A percentile compares a stretch with the other conserved stretches of the same genome.
Conservation (phyloP, 2,329 filamentous ascomycete species). For the Helotiales sp. region DNA sequence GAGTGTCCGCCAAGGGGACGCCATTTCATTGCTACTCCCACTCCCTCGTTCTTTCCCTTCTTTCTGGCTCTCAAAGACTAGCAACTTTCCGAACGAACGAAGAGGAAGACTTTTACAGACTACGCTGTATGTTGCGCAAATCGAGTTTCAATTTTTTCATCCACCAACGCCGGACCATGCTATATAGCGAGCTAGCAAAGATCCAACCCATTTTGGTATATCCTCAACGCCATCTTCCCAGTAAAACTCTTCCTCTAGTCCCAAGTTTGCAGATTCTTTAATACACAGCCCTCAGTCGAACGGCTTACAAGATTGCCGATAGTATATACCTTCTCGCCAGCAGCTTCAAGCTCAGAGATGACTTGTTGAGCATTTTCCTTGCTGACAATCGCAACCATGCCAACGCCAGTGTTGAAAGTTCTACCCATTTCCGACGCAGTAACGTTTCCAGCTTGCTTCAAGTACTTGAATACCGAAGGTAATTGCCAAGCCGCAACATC, state of each 20-base stretch:
- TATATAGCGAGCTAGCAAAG: background rate
- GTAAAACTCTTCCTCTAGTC: conserved; percentile 21
- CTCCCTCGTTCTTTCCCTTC: too few species aligned
- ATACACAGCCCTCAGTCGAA: conserved; percentile 56
- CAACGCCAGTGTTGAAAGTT: conserved; percentile 92
- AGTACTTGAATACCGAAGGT: conserved; percentile 82
- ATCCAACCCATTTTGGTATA: conserved; percentile 24
- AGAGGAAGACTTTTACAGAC: too few species aligned
- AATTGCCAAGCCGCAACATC: conserved; percentile 75
- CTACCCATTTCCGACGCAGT: conserved; percentile 78
- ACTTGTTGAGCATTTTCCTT: conserved; percentile 62
- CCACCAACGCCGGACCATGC: background rate
- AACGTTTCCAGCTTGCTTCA: conserved; percentile 72
- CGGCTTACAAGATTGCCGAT: conserved; percentile 72
- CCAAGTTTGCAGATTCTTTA: conserved; percentile 53
- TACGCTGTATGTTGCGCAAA: too few species aligned
- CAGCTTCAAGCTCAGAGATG: conserved; percentile 56
- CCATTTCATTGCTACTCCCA: too few species aligned
- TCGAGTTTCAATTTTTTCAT: too few species aligned
- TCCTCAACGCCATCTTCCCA: conserved; percentile 16
- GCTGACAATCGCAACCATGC: conserved; percentile 87
- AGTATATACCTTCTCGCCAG: conserved; percentile 74
- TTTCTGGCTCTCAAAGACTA: too few species aligned
- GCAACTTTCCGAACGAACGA: too few species aligned
- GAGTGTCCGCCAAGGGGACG: too few species aligned